A percentile compares a stretch with the other conserved stretches of the same genome.
Evolutionary conservation across 1,284 basidiomycete genomes (phyloP).

Genomic region (Singerocomus inundabilis): DNA sequence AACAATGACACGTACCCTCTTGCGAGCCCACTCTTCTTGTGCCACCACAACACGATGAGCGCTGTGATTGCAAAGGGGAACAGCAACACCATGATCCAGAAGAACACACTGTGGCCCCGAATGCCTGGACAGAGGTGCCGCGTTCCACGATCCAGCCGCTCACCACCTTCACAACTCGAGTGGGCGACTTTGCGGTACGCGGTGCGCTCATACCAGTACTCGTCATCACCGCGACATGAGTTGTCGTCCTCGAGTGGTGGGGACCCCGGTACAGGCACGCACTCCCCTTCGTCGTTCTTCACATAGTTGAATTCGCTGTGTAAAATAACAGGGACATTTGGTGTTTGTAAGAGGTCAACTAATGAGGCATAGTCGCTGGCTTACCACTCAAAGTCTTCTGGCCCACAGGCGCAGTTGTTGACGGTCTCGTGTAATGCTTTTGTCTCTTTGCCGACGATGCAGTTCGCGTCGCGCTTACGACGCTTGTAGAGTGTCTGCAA

Average conservation of each 20-base stretch:
- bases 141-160: slow-evolving; percentile 68
- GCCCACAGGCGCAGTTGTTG: slow-evolving; percentile 70
- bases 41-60: slow-evolving; percentile 78
- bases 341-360: too few relatives aligned
- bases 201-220: slow-evolving; percentile 90
- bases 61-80: slow-evolving; percentile 75
- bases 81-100: slow-evolving; percentile 79
- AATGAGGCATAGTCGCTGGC: slow-evolving; percentile 20
- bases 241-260: slow-evolving; percentile 57
- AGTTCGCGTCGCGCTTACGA: slow-evolving; percentile 75
- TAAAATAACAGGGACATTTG: background rate
- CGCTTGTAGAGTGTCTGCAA: slow-evolving; percentile 83
- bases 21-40: slow-evolving; percentile 62
- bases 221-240: slow-evolving; percentile 60
- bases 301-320: slow-evolving; percentile 87
- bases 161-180: slow-evolving; percentile 79
- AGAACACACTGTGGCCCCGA: slow-evolving; percentile 65
- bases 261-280: slow-evolving; percentile 73
- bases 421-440: slow-evolving; percentile 57
- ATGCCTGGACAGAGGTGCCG: slow-evolving; percentile 80
- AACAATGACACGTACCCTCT: slow-evolving; percentile 56
- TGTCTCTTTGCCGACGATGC: slow-evolving; percentile 72
- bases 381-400: slow-evolving; percentile 89
- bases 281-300: slow-evolving; percentile 65
- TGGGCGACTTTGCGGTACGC: slow-evolving; percentile 86